These are phyloP conservation scores for Chloranthus sessilifolius DNA, from an alignment of 164 flowering plant genomes.

Conservation along the genomic window DNA sequence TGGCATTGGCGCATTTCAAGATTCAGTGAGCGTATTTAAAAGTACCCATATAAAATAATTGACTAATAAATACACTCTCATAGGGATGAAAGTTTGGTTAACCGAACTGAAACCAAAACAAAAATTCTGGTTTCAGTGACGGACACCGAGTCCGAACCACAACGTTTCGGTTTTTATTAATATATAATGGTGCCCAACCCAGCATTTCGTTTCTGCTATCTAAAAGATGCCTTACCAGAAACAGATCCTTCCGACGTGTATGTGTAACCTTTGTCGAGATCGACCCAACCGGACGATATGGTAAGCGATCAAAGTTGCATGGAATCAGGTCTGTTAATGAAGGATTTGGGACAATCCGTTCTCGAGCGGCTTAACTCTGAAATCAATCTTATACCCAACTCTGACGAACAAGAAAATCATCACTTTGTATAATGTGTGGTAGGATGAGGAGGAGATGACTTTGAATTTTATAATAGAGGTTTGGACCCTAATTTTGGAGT, in stretches of 20 bases:
- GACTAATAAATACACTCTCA: no score
- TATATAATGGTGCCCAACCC: no score
- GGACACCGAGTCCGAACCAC: no score
- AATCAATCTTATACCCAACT: conserved; percentile 33
- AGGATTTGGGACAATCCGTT: conserved; percentile 40
- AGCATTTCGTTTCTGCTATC: no score
- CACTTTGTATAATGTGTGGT: conserved; percentile 45
- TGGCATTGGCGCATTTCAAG: no score
- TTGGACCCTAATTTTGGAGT: no score
- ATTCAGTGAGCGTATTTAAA: no score
- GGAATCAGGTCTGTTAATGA: conserved; percentile 61
- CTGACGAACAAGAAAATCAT: conserved; percentile 48
- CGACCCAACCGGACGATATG: conserved; percentile 68
- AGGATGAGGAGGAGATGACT: conserved; percentile 30
- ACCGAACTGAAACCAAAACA: no score
- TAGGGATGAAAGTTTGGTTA: no score
- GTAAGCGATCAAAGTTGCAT: conserved; percentile 81
- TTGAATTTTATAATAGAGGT: conserved; percentile 79
- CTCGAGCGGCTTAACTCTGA: conserved; percentile 49
- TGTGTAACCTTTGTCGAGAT: conserved; percentile 56
- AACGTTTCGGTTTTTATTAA: no score
- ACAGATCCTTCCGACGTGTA: conserved; percentile 27
- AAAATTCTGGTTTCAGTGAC: no score
- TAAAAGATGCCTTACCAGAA: conserved; percentile 47
- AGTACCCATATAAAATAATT: no score